These are phyloP conservation scores for Puccinia horiana DNA, from an alignment of 1,284 basidiomycete genomes.

Conservation along the genomic window DNA sequence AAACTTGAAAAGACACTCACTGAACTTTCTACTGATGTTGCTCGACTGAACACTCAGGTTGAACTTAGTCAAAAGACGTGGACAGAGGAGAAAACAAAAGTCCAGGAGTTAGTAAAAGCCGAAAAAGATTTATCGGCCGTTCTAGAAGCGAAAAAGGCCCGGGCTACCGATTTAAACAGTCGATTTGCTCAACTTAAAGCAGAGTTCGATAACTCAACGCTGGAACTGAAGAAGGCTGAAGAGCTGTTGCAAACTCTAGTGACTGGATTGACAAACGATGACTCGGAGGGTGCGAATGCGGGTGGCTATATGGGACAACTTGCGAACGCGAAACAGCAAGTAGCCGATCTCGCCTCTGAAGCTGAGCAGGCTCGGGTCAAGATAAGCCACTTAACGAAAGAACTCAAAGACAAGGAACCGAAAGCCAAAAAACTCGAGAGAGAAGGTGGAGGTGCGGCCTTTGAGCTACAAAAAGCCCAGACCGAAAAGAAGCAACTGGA, in stretches of 20 bases:
- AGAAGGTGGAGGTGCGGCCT: constrained; percentile 73
- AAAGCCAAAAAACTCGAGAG: constrained; percentile 81
- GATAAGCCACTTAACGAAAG: constrained; percentile 76
- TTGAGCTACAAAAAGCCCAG: constrained; percentile 68
- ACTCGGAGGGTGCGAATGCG: constrained; percentile 64
- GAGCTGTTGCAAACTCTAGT: constrained; percentile 93
- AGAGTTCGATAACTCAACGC: constrained; percentile 68
- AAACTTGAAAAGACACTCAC: constrained; percentile 76
- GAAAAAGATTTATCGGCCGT: constrained; percentile 62
- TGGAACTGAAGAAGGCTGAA: constrained; percentile 74
- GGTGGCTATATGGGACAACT: constrained; percentile 97
- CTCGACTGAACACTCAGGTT: constrained; percentile 81
- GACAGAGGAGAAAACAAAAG: constrained; percentile 74
- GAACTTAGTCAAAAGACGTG: constrained; percentile 79
- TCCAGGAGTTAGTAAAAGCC: constrained; percentile 65
- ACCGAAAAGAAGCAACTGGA: constrained; percentile 67
- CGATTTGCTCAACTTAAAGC: constrained; percentile 68
- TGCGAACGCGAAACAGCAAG: constrained; percentile 76
- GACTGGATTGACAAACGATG: constrained; percentile 78
- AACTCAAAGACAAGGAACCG: constrained; percentile 75
- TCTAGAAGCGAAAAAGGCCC: constrained; percentile 63
- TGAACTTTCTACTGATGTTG: constrained; percentile 77
- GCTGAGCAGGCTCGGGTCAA: constrained; percentile 80
- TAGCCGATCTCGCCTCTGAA: constrained; percentile 77
- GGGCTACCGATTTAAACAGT: constrained; percentile 66